Conservation (phyloP, 2,329 filamentous ascomycete species). For the Penicillium sclerotiorum region DNA sequence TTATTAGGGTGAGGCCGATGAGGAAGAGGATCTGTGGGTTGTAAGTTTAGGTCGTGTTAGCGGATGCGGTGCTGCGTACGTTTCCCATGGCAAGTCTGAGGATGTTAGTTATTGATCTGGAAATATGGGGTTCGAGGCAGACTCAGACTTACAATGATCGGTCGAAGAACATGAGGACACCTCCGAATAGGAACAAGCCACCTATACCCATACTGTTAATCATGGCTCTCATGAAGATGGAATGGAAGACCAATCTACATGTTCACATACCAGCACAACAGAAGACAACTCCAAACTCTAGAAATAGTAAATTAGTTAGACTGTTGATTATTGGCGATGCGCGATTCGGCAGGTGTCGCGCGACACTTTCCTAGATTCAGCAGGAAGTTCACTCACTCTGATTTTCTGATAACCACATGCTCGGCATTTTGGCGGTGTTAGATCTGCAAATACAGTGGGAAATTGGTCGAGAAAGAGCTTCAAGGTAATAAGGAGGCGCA, state of each 20-base stretch:
- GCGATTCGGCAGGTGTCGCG: conserved; percentile 3
- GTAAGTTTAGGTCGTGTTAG: too few relatives aligned
- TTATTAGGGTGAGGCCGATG: conserved; percentile 92
- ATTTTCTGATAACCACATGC: conserved; percentile 94
- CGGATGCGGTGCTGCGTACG: conserved; percentile 52
- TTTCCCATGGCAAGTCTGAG: conserved; percentile 95
- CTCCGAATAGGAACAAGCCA: conserved; percentile 90
- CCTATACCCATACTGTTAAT: conserved; percentile 63
- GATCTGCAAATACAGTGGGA: not conserved
- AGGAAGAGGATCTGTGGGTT: conserved; percentile 89
- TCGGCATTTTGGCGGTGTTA: conserved; percentile 64
- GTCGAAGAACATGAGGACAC: conserved; percentile 97
- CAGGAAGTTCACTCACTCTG: conserved; percentile 69
- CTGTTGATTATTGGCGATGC: not conserved
- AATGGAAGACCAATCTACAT: not conserved
- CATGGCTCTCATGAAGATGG: conserved; percentile 14
- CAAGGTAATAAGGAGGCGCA: not conserved
- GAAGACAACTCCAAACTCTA: conserved; percentile 96
- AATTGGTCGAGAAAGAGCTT: not conserved
- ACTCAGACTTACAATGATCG: conserved; percentile 81
- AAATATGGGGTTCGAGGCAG: too few relatives aligned
- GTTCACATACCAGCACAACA: conserved; percentile 82
- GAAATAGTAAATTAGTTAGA: conserved; percentile 23
- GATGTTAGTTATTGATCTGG: too few relatives aligned
- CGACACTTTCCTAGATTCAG: not conserved